Evolutionary conservation across 768 basidiomycete genomes (phyloP).

Genomic region (Lanmaoa rubissima): DNA sequence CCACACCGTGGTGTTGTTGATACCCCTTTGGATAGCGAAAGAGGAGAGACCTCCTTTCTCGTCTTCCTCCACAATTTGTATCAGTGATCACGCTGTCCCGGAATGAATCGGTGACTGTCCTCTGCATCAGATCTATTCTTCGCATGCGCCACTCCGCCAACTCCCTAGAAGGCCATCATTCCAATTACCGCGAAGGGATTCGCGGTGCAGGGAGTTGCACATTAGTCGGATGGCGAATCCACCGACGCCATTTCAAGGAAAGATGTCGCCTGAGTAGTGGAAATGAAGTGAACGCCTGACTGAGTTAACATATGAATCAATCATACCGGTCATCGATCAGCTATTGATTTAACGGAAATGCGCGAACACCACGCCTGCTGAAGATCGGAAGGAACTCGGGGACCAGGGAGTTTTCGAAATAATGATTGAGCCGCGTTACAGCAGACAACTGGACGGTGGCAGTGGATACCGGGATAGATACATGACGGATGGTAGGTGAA

Average conservation of each 20-base stretch:
- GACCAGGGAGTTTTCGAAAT: background rate
- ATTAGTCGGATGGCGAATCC: constrained; percentile 9
- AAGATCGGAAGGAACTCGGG: background rate
- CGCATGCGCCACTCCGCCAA: background rate
- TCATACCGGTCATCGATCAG: constrained; percentile 7
- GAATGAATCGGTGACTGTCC: background rate
- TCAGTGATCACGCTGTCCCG: background rate
- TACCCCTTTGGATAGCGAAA: constrained; percentile 1
- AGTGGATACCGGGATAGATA: background rate
- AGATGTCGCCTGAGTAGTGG: background rate
- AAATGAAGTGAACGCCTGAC: background rate
- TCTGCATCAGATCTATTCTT: background rate
- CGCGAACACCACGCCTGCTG: background rate
- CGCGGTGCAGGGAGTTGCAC: constrained; percentile 3
- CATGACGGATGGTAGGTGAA: background rate
- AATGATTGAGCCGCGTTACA: background rate
- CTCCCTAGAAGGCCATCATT: background rate
- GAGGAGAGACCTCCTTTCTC: constrained; percentile 7
- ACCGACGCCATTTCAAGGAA: constrained; percentile 3
- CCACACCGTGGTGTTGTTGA: background rate
- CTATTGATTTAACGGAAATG: constrained; percentile 7
- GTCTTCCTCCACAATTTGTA: background rate
- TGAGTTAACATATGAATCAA: background rate
- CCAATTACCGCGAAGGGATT: constrained; percentile 2
- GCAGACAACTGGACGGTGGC: background rate